Conservation (phyloP, 1,139 yeast genomes). For the Dujonia santamariae region DNA sequence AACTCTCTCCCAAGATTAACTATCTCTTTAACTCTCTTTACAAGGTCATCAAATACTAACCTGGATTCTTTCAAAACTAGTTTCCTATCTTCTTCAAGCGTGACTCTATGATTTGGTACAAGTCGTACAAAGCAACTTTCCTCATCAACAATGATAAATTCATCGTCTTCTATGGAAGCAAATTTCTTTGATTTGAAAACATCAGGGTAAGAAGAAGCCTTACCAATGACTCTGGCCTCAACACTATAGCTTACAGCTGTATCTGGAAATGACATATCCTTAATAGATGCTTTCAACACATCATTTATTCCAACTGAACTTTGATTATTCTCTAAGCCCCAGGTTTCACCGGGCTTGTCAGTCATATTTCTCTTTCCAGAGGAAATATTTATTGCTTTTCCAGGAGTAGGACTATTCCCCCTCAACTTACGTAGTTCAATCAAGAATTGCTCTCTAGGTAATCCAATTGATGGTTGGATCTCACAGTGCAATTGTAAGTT, state of each 20-base stretch:
- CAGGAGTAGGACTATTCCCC: not conserved
- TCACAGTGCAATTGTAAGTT: constrained; percentile 32
- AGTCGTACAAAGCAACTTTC: constrained; percentile 21
- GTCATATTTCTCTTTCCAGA: too few species aligned
- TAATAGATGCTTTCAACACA: constrained; percentile 8
- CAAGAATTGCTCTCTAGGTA: constrained; percentile 18
- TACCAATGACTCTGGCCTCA: constrained; percentile 40
- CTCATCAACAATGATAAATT: constrained; percentile 22
- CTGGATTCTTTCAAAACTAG: constrained; percentile 13
- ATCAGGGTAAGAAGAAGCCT: constrained; percentile 25
- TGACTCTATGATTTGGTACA: constrained; percentile 17
- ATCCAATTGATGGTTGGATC: constrained; percentile 39
- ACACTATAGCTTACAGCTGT: constrained; percentile 36
- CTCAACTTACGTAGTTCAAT: constrained; percentile 14
- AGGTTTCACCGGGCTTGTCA: too few species aligned
- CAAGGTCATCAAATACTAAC: constrained; percentile 15
- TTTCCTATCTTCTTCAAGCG: constrained; percentile 11
- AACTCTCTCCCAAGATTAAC: constrained; percentile 15
- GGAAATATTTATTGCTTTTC: not conserved
- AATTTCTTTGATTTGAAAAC: constrained; percentile 5
- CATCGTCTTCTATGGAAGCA: too few species aligned
- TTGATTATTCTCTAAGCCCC: not conserved
- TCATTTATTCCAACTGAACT: constrained; percentile 5
- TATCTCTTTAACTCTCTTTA: constrained; percentile 14
- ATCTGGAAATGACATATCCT: constrained; percentile 27